These are phyloP conservation scores for Bipolaris oryzae DNA, from an alignment of 2,329 filamentous ascomycete species.

Conservation along the genomic window DNA sequence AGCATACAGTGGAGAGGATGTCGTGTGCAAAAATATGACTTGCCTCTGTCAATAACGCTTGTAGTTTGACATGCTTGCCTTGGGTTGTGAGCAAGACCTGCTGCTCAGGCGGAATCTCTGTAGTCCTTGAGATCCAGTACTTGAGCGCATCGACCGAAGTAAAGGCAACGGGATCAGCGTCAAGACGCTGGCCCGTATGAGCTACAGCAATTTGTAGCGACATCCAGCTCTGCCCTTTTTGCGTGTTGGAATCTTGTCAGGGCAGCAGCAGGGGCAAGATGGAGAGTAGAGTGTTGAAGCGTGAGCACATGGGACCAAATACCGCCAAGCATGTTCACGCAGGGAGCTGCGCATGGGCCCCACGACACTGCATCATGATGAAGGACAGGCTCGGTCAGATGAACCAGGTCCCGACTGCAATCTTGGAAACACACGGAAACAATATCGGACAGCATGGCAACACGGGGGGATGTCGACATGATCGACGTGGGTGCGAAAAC, in stretches of 20 bases:
- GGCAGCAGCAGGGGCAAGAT: conserved; percentile 23
- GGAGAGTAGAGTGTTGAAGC: conserved; percentile 19
- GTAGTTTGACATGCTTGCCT: conserved; percentile 82
- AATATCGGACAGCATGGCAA: conserved; percentile 28
- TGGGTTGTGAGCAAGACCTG: conserved; percentile 87
- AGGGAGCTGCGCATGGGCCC: conserved; percentile 40
- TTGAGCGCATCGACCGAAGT: conserved; percentile 83
- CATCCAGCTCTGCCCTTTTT: conserved; percentile 63
- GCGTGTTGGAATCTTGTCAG: conserved; percentile 26
- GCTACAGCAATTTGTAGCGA: conserved; percentile 88
- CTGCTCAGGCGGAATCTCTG: conserved; percentile 73
- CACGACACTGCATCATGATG: conserved; percentile 25
- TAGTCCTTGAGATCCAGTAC: conserved; percentile 76
- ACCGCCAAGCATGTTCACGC: conserved; percentile 34
- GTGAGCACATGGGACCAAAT: conserved; percentile 29
- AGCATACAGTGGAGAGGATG: conserved; percentile 4
- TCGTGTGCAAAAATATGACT: conserved; percentile 16
- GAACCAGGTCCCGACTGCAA: conserved; percentile 23
- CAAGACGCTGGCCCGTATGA: conserved; percentile 87
- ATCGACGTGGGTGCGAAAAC: conserved; percentile 19
- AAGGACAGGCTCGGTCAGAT: conserved; percentile 25
- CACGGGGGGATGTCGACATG: conserved; percentile 30
- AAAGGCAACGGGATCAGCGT: conserved; percentile 77
- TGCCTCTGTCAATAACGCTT: conserved; percentile 81
- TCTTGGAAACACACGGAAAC: conserved; percentile 1